phyloP scores from a whole-genome alignment of 441 rosid genomes.

The Raphanus hybrid region DNA sequence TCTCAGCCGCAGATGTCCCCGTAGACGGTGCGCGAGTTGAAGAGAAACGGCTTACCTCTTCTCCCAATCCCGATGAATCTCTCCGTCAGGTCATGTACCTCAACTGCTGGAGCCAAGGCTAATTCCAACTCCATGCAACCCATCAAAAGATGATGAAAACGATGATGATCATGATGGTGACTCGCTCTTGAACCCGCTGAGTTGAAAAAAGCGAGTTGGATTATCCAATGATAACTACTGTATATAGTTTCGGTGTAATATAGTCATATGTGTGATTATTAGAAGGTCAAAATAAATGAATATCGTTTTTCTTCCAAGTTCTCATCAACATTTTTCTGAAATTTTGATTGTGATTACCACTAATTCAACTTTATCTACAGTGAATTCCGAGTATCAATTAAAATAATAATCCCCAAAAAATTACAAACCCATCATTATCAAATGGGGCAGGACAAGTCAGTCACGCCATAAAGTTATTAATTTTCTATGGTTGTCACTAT shows the following conservation, averaged over 20 bases:
- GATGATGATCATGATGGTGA: neutral
- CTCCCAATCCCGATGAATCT: slow-evolving; percentile 59
- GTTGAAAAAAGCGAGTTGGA: neutral
- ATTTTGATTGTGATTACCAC: slow-evolving; percentile 24
- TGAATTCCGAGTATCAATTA: neutral
- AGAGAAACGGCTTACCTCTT: slow-evolving; percentile 25
- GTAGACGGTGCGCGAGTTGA: neutral
- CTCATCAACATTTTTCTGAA: neutral
- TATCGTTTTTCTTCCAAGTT: neutral
- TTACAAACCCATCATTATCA: neutral
- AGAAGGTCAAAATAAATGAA: neutral
- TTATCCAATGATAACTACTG: slow-evolving; percentile 19
- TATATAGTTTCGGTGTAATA: slow-evolving; percentile 19
- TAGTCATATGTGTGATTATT: slow-evolving; percentile 1
- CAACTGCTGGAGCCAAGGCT: slow-evolving; percentile 88
- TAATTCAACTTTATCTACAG: slow-evolving; percentile 28
- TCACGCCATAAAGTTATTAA: neutral
- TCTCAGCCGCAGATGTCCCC: slow-evolving; percentile 37
- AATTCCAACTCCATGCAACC: neutral
- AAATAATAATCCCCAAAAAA: neutral
- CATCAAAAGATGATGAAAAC: neutral
- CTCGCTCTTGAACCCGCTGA: neutral
- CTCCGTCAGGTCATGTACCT: slow-evolving; percentile 78
- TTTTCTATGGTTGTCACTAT: slow-evolving; percentile 3
- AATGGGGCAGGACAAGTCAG: slow-evolving; percentile 32